Evolutionary conservation across 306 rosid genomes (phyloP).

Genomic region (Trichosanthes truncata): DNA sequence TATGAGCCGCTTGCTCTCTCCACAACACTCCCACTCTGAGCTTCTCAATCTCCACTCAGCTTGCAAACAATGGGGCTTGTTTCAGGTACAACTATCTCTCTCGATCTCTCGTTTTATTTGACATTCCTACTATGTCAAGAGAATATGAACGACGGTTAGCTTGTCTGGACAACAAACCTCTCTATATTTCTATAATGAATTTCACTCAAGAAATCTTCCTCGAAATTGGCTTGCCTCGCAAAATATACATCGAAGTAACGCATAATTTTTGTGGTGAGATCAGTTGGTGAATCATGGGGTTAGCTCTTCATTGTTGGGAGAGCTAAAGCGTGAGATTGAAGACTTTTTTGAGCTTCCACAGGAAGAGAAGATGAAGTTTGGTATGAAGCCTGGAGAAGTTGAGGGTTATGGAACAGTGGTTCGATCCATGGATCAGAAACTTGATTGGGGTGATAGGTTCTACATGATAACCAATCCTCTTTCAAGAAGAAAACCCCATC

Average conservation of each 20-base stretch:
- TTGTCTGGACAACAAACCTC: no score
- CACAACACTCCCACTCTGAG: slow-evolving; percentile 14
- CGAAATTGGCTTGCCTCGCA: no score
- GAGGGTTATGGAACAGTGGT: slow-evolving; percentile 64
- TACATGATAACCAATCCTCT: slow-evolving; percentile 49
- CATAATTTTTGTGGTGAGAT: no score
- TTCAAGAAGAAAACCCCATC: slow-evolving; percentile 42
- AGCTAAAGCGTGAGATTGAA: slow-evolving; percentile 40
- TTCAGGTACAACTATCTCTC: slow-evolving; percentile 38
- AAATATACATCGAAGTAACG: no score
- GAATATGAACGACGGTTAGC: no score
- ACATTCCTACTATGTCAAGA: no score
- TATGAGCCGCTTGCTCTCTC: slow-evolving; percentile 17
- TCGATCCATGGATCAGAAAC: slow-evolving; percentile 42
- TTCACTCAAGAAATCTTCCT: no score
- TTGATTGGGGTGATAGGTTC: slow-evolving; percentile 81
- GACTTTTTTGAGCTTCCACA: slow-evolving; percentile 52
- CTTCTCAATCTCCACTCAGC: slow-evolving; percentile 37
- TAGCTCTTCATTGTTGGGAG: slow-evolving; percentile 25
- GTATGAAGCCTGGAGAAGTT: slow-evolving; percentile 38
- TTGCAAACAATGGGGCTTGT: slow-evolving; percentile 76
- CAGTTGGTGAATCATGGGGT: slow-evolving; percentile 87
- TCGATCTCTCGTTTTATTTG: no score
- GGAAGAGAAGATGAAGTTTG: slow-evolving; percentile 50
- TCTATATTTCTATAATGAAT: no score